Base-by-base conservation (phyloP, 176 grass and related monocot species). In the Puya raimondii region DNA sequence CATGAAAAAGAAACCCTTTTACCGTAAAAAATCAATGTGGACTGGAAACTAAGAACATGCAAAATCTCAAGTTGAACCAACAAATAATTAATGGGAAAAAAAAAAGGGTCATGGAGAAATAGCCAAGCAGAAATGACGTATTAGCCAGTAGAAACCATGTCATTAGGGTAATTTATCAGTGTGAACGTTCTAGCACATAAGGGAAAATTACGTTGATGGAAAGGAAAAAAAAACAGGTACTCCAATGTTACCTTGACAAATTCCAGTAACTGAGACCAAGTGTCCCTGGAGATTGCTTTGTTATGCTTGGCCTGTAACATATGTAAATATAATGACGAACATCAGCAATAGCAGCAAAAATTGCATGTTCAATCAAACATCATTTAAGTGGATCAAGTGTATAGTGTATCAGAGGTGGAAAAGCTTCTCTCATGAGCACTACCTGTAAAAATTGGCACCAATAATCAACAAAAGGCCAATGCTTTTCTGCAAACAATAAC, bases 391-490 rank as follows among this genome's bases (percentile, higher is more conserved):
- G 33, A 42, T 42, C 4, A 7, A 42, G 33, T 7, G 33, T 42
- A 42, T 23, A 33, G 52, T 23, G 7, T 27, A 67, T 18, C 50
- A 58, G 70, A 77, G 71, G 75, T 64, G 8, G 68, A 67, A 84
- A 61, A 10, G 9, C 23, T 68, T 69, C 15, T 21, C 48, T 64
- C 57, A 67, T 25, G 70, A 22, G 49, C 26, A 49, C 25, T 84
- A 99, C 95, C 87, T 99, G 87, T 72, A 99, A 77, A 74, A 99
- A 99, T 69, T 94, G 80, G 48, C 90, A 94, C 95, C 95, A 99
- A 51, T 99, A 80, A 33, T 99, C 90, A 23, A 91, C 66, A 51
- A 99, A 86, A 15, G 90, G 87, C 95, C 95, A 99, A 64, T 88
- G 83, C 73, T 83, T 90, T 76, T 99, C 95, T 63, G 90, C 90